Conservation (phyloP, 192 early-diverging fungal genomes). For the Paraglomus occultum region DNA sequence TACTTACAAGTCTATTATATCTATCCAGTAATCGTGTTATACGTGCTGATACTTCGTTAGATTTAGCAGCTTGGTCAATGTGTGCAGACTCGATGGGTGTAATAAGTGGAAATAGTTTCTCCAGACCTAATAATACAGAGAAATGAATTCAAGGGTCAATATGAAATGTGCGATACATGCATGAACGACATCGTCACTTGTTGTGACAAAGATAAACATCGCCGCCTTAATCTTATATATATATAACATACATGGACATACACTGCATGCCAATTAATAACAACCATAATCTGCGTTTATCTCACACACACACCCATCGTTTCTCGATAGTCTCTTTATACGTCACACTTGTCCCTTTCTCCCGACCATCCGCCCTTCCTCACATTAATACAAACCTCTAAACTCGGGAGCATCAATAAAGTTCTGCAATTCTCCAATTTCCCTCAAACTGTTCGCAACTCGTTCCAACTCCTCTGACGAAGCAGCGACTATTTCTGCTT, state of each 20-base stretch:
- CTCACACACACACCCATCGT: no score
- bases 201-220: neutral
- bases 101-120: slow-evolving; percentile 32
- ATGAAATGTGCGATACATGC: neutral
- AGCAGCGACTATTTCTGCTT: slow-evolving; percentile 40
- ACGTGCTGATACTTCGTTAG: slow-evolving; percentile 31
- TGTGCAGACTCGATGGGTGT: slow-evolving; percentile 37
- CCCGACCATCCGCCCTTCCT: neutral
- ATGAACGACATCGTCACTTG: neutral
- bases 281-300: no score
- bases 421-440: slow-evolving; percentile 40
- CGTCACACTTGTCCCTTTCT: neutral
- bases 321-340: no score
- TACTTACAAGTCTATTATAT: slow-evolving; percentile 43
- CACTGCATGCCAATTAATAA: no score
- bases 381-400: slow-evolving; percentile 28
- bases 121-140: slow-evolving; percentile 31
- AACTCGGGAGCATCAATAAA: slow-evolving; percentile 41
- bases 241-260: neutral
- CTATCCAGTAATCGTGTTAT: slow-evolving; percentile 40
- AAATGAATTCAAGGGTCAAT: neutral
- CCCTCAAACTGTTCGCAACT: slow-evolving; percentile 39
- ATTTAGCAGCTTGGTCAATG: slow-evolving; percentile 31
- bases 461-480: slow-evolving; percentile 36
- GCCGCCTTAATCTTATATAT: neutral